A percentile compares a stretch with the other conserved stretches of the same genome.
phyloP scores from a whole-genome alignment of 2,329 filamentous ascomycete species.

The Blastomyces emzantsi region DNA sequence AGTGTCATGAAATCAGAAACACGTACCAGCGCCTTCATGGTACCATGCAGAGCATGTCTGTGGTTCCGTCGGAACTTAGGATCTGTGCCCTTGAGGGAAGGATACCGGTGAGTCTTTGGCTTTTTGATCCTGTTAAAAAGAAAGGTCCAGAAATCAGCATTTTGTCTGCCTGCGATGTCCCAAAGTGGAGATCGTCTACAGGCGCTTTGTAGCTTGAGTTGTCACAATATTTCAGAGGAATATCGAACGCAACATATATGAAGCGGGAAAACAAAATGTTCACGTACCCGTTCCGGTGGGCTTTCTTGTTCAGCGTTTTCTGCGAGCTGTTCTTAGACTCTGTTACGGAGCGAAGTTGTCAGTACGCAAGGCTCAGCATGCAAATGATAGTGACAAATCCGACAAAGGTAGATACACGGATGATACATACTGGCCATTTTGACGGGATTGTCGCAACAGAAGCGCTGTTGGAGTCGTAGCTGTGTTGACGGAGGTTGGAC shows the following conservation, averaged over 20 bases:
- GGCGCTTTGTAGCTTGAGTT: neutral
- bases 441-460: conserved; percentile 33
- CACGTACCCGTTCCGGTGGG: conserved; percentile 96
- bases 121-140: conserved; percentile 81
- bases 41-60: conserved; percentile 98
- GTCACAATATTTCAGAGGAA: neutral
- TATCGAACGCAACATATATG: neutral
- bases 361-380: conserved; percentile 4
- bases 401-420: conserved; percentile 3
- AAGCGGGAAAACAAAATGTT: conserved; percentile 10
- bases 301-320: conserved; percentile 98
- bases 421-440: conserved; percentile 40
- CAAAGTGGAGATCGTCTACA: neutral
- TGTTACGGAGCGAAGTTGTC: conserved; percentile 33
- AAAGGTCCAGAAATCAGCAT: conserved; percentile 8
- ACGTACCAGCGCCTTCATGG: conserved; percentile 92
- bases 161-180: neutral
- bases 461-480: conserved; percentile 30
- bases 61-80: conserved; percentile 99
- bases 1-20: neutral
- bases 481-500: conserved; percentile 31
- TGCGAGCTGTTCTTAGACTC: conserved; percentile 99
- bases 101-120: conserved; percentile 98
- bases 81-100: conserved; percentile 96
- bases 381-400: conserved; percentile 1